Evolutionary conservation across 371 early-diverging fungal genomes (phyloP).

Genomic region (Mucor mucedo): DNA sequence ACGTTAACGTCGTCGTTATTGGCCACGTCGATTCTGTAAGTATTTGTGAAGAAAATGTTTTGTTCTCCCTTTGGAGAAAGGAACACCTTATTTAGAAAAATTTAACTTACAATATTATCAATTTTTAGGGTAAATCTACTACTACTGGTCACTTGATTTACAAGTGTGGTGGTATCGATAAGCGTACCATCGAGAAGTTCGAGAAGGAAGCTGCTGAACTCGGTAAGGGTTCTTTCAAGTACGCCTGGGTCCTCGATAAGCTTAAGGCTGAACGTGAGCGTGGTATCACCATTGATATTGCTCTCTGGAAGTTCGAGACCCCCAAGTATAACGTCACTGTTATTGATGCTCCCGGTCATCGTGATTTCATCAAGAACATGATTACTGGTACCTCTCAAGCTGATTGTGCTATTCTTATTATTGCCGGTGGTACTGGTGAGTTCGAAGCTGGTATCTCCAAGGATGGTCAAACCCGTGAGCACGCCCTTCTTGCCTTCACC

Average conservation of each 20-base stretch:
- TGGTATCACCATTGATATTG: slow-evolving; percentile 96
- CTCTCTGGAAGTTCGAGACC: slow-evolving; percentile 98
- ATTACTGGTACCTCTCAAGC: slow-evolving; percentile 94
- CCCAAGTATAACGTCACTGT: slow-evolving; percentile 94
- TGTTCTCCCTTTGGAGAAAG: slow-evolving; percentile 21
- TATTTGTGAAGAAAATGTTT: slow-evolving; percentile 19
- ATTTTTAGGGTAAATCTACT: slow-evolving; percentile 55
- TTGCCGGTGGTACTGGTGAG: slow-evolving; percentile 94
- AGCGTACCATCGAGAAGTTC: slow-evolving; percentile 99
- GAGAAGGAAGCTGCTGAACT: slow-evolving; percentile 97
- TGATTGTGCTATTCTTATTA: slow-evolving; percentile 96
- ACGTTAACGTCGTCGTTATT: slow-evolving; percentile 98
- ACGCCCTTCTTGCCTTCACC: slow-evolving; percentile 96
- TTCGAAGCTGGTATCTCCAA: slow-evolving; percentile 99
- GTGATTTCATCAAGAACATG: slow-evolving; percentile 99
- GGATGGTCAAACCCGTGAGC: slow-evolving; percentile 99
- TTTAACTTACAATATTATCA: slow-evolving; percentile 33
- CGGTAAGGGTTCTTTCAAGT: slow-evolving; percentile 98
- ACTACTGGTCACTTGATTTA: slow-evolving; percentile 95
- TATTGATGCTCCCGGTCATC: slow-evolving; percentile 99
- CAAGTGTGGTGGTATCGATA: slow-evolving; percentile 98
- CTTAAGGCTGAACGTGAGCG: slow-evolving; percentile 97
- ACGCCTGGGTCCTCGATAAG: slow-evolving; percentile 96
- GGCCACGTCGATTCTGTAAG: slow-evolving; percentile 99
- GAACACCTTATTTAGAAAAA: slow-evolving; percentile 11